A percentile compares a stretch with the other conserved stretches of the same genome.
Conservation (phyloP, 2,329 filamentous ascomycete species). For the Colletotrichum sp. region DNA sequence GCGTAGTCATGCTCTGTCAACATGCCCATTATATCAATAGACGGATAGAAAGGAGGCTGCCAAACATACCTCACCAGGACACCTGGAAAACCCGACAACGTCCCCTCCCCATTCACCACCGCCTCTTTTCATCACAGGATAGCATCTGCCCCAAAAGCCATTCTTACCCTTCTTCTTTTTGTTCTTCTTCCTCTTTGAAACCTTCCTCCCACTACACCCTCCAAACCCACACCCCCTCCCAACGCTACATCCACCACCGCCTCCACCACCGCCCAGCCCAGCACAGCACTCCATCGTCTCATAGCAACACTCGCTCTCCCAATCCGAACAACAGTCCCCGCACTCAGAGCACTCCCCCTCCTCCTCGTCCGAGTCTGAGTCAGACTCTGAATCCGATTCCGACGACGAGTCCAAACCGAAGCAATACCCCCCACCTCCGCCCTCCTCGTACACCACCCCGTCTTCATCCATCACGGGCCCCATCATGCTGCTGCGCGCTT, state of each 20-base stretch:
- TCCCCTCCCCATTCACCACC: constrained; percentile 3
- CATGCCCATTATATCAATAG: too few species aligned
- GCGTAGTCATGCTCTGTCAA: neutral
- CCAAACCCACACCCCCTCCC: neutral
- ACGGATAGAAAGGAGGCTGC: too few species aligned
- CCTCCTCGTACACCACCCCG: neutral
- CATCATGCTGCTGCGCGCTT: neutral
- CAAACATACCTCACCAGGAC: neutral
- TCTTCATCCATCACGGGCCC: neutral
- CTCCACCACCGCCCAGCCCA: neutral
- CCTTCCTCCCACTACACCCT: neutral
- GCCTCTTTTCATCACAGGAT: neutral
- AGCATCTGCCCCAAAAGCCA: neutral
- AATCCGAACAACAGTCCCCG: neutral
- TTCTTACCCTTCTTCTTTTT: neutral
- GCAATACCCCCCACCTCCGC: neutral
- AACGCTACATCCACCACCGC: neutral
- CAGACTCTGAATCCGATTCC: neutral
- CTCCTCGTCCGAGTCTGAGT: neutral
- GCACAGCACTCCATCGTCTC: neutral
- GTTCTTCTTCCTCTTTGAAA: neutral
- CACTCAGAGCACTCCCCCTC: neutral
- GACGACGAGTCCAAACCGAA: neutral
- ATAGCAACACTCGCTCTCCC: neutral
- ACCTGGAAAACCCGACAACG: constrained; percentile 7